Conservation (phyloP, 1,284 basidiomycete species). For the Agroathelia rolfsii region DNA sequence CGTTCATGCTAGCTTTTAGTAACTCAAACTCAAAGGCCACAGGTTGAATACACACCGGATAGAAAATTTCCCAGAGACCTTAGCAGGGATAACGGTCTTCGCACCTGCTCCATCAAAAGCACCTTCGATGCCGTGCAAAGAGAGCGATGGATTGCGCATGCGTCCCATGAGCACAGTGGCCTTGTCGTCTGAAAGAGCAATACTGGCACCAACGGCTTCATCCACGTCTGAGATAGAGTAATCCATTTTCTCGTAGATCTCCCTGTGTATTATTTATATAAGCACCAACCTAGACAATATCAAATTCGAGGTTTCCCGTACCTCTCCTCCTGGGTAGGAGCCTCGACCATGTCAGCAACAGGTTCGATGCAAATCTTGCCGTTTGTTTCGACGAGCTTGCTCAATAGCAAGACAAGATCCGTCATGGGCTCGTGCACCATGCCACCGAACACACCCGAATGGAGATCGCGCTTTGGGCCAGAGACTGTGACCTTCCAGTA, state of each 20-base stretch:
- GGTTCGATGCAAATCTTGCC: slow-evolving; percentile 90
- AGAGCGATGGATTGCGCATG: slow-evolving; percentile 83
- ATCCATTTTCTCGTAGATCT: slow-evolving; percentile 68
- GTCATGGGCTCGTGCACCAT: slow-evolving; percentile 88
- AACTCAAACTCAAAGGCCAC: no score
- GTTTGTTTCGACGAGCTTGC: slow-evolving; percentile 75
- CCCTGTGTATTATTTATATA: slow-evolving; percentile 21
- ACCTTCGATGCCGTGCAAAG: slow-evolving; percentile 94
- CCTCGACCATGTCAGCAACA: slow-evolving; percentile 80
- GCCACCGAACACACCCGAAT: slow-evolving; percentile 86
- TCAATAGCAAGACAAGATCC: slow-evolving; percentile 70
- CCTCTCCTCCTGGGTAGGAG: slow-evolving; percentile 73
- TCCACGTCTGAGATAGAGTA: slow-evolving; percentile 74
- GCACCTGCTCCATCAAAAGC: slow-evolving; percentile 84
- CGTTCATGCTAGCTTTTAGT: no score
- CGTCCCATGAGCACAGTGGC: slow-evolving; percentile 83
- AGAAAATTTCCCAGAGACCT: slow-evolving; percentile 89
- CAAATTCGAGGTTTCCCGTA: slow-evolving; percentile 16
- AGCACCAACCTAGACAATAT: slow-evolving; percentile 4
- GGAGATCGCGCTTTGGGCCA: slow-evolving; percentile 85
- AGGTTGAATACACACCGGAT: slow-evolving; percentile 53
- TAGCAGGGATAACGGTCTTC: slow-evolving; percentile 94
- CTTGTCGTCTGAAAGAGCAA: slow-evolving; percentile 77
- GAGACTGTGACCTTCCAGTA: slow-evolving; percentile 84
- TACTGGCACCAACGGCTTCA: slow-evolving; percentile 66